Percentiles rank a stretch among this genome's conserved stretches.
Conservation (phyloP, 441 rosid genomes). For the Populus hybrid region DNA sequence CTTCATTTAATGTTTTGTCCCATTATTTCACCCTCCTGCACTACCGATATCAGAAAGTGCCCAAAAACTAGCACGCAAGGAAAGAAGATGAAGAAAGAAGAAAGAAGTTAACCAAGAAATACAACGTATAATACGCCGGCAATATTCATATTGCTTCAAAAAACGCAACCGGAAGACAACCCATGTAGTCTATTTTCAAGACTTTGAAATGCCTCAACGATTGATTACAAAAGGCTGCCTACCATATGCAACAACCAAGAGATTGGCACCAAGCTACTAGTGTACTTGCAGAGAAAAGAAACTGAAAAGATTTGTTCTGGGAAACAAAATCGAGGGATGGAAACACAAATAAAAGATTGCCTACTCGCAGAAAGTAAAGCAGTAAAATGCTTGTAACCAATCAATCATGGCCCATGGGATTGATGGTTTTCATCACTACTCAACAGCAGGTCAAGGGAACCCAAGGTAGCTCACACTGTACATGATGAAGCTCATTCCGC, state of each 20-base stretch:
- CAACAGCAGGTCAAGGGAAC: too few relatives aligned
- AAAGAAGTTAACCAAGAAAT: background rate
- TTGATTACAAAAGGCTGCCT: background rate
- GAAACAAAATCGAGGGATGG: conserved; percentile 11
- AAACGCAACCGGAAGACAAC: conserved; percentile 8
- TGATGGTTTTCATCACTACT: too few relatives aligned
- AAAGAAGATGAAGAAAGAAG: background rate
- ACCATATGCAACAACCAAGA: conserved; percentile 11
- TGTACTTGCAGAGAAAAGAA: background rate
- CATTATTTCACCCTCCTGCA: background rate
- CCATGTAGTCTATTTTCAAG: conserved; percentile 13
- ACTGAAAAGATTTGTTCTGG: background rate
- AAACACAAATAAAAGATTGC: conserved; percentile 16
- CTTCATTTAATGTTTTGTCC: background rate
- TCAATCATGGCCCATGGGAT: too few relatives aligned
- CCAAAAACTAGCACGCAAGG: background rate
- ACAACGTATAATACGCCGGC: background rate
- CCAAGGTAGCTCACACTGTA: conserved; percentile 14
- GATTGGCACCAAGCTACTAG: conserved; percentile 2
- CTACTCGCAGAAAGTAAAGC: conserved; percentile 12
- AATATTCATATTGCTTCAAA: background rate
- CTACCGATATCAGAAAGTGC: background rate
- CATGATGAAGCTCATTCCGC: conserved; percentile 60
- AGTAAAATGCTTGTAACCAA: too few relatives aligned
- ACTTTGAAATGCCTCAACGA: conserved; percentile 2